Percentiles rank a stretch among this genome's conserved stretches.
phyloP scores from a whole-genome alignment of 495 filamentous ascomycete genomes.

The Penicillium goetzii region DNA sequence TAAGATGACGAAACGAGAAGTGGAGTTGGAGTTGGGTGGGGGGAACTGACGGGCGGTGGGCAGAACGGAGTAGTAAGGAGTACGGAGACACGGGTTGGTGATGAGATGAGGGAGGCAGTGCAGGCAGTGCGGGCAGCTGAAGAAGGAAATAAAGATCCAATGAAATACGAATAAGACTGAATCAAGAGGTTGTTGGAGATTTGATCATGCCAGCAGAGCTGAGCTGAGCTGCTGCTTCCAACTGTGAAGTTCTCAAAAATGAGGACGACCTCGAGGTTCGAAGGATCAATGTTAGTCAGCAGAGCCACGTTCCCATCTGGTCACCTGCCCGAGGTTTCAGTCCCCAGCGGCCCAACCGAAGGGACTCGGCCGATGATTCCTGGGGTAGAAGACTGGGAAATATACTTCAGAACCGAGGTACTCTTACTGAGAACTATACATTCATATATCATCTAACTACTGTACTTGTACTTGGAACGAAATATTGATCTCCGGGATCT shows the following conservation, averaged over 20 bases:
- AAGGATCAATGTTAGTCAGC: not conserved
- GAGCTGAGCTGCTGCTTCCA: not conserved
- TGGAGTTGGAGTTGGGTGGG: conserved; percentile 2
- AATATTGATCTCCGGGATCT: too few relatives aligned
- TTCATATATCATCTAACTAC: not conserved
- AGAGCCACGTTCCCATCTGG: not conserved
- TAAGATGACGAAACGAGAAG: conserved; percentile 31
- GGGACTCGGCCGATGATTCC: not conserved
- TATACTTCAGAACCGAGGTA: not conserved
- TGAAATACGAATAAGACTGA: not conserved
- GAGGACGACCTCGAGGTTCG: not conserved
- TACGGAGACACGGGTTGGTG: conserved; percentile 2
- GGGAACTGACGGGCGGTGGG: not conserved
- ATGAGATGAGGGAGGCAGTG: conserved; percentile 2
- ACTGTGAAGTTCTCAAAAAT: not conserved
- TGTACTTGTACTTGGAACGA: too few relatives aligned
- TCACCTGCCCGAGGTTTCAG: not conserved
- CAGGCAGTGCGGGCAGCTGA: conserved; percentile 3
- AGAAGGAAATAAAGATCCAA: not conserved
- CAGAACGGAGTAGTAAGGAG: too few relatives aligned
- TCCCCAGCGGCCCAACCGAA: not conserved
- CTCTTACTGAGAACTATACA: not conserved
- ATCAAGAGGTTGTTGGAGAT: not conserved
- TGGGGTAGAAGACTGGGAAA: not conserved
- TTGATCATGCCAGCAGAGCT: not conserved